Evolutionary conservation across 805 yeast species (phyloP), one percentile per base, ranked within the genome.

Genomic region (Saccharomycopsis fermentans): DNA sequence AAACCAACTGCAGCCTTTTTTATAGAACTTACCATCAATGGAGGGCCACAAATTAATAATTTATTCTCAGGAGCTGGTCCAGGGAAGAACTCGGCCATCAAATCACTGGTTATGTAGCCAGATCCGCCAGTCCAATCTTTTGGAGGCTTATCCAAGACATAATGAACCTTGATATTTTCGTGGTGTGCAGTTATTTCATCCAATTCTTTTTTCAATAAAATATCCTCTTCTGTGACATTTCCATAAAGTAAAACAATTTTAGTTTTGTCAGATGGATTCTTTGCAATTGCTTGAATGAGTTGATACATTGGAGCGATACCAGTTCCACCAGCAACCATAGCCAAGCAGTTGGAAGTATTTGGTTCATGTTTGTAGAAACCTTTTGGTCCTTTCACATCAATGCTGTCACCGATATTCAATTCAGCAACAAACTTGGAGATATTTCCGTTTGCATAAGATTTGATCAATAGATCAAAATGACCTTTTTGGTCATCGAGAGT

Each of bases 231-330:
- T 36, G 82, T 76, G 56, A 85, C 90, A 67, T 87, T 89, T 66
- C 96, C 97, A 69, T 86, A 92, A 48, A 91, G 70, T 65, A 91
- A 77, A 57, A 80, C 75, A 63, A 90, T 82, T 67, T 83, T 80
- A 60, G 97, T 91, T 54, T 77, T 78, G 73, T 92, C 97, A 17
- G 77, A 74, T 26, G 95, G 92, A 69, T 91, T 82, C 59, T 76
- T 74, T 66, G 83, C 83, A 64, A 91, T 84, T 14, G 95, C 87
- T 65, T 87, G 86, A 65, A 91, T 82, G 65, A 90, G 84, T 76
- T 90, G 97, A 73, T 83, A 89, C 97, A 90, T 90, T 70, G 97
- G 97, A 6, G 97, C 86, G 67, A 90, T 86, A 70, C 97, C 97
- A 40, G 97, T 89, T 68, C 97, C 98, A 65, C 97, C 97, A 48